Evolutionary conservation across 495 filamentous ascomycete species (phyloP).

Genomic region (Neurospora tetrasperma): DNA sequence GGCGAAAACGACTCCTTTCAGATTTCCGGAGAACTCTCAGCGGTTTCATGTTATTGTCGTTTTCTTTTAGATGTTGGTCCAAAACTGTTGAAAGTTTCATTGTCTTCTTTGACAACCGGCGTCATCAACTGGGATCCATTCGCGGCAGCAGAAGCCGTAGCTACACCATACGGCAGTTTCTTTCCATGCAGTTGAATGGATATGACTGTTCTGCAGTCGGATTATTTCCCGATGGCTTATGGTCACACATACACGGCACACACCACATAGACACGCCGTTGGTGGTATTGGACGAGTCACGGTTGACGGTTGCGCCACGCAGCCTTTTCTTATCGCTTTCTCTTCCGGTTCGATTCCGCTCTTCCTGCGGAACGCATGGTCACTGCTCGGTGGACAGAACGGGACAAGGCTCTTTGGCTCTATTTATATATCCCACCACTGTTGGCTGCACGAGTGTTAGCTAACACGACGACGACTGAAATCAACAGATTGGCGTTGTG

Average conservation of each 20-base stretch:
- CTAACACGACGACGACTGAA: background rate
- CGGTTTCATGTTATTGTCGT: background rate
- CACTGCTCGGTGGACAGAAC: background rate
- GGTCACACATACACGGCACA: background rate
- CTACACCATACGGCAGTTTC: background rate
- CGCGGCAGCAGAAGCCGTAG: background rate
- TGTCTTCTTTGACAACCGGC: background rate
- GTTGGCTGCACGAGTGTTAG: background rate
- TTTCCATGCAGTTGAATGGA: background rate
- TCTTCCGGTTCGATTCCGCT: background rate
- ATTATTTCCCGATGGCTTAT: background rate
- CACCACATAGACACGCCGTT: background rate
- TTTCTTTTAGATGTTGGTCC: background rate
- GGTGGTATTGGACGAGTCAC: background rate
- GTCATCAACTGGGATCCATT: background rate
- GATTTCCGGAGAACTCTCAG: background rate
- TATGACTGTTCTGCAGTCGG: background rate
- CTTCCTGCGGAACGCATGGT: background rate
- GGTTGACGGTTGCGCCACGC: background rate
- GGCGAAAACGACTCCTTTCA: background rate
- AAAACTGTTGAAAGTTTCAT: too few relatives aligned
- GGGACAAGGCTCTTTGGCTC: background rate
- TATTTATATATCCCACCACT: background rate
- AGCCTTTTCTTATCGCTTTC: background rate
- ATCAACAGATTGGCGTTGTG: background rate